Evolutionary conservation across 2,329 filamentous ascomycete species (phyloP), one percentile per base, ranked within the genome.

Genomic region (Aschersonia sp.): DNA sequence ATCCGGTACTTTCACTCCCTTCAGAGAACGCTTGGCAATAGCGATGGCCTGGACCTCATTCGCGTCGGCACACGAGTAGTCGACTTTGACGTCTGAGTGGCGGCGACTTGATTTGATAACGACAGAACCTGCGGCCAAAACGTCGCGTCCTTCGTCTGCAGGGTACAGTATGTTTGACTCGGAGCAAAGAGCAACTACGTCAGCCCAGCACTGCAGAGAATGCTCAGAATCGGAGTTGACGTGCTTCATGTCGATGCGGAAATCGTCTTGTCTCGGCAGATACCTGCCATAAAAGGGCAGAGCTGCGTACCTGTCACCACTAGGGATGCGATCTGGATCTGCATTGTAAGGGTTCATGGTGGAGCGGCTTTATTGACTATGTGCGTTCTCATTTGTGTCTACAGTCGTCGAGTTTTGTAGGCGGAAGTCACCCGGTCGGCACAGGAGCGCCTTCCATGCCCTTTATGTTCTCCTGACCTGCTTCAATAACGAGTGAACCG

Each of bases 51-150:
- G 41, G 2, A 62, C 47, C 48, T 71, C 67, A 50, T 71, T 71
- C 3, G 56, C 58, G 55, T 71, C 67, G 10, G 62, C 61, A 47
- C 61, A 66, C 9, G 65, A 64, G 54, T 62, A 70, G 52, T 67
- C 62, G 49, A 49, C 46, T 41, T 45, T 48, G 3, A 30, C 31
- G 28, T 47, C 29, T 7, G 7, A 9, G 41, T 65, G 58, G 9
- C 63, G 56, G 51, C 66, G 62, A 31, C 58, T 58, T 5, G 65
- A 66, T 51, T 67, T 67, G 50, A 67, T 49, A 40, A 67, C 67
- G 20, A 69, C 57, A 40, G 58, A 63, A 1, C 67, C 65, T 31
- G 68, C 53, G 9, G 64, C 65, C 53, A 70, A 70, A 0, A 70
- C 64, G 47, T 69, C 65, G 6, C 66, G 62, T 3, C 59, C 63